Evolutionary conservation across 2,329 filamentous ascomycete species (phyloP).

Genomic region (Alternaria rosae): DNA sequence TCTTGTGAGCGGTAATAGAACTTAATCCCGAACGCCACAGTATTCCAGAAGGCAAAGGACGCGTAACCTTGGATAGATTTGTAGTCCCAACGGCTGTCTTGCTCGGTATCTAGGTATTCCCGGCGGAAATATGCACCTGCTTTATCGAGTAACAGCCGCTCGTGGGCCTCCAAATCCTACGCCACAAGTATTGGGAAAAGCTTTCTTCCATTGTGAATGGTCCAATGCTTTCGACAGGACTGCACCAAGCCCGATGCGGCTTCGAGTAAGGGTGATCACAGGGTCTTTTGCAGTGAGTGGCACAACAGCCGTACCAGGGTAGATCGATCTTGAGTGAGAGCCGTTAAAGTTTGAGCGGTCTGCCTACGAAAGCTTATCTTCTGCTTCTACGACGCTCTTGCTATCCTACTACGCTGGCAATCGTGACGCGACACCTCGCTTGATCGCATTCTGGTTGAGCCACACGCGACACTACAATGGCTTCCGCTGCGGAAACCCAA

Average conservation of each 20-base stretch:
- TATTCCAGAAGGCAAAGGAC: neutral
- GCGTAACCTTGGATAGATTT: neutral
- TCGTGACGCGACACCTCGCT: neutral
- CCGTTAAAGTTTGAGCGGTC: neutral
- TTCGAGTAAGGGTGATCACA: slow-evolving; percentile 13
- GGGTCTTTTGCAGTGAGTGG: slow-evolving; percentile 3
- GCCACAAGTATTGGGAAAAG: neutral
- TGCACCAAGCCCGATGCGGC: slow-evolving; percentile 3
- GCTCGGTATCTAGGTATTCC: neutral
- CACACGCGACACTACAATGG: slow-evolving; percentile 17
- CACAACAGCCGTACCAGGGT: neutral
- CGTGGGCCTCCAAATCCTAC: neutral
- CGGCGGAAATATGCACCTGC: slow-evolving; percentile 4
- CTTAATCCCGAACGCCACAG: neutral
- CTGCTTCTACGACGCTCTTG: neutral
- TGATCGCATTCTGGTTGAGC: neutral
- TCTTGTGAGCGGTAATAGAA: neutral
- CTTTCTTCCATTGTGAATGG: slow-evolving; percentile 9
- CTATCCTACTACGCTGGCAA: neutral
- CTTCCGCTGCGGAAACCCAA: slow-evolving; percentile 14
- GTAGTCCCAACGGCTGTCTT: neutral
- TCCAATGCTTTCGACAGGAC: neutral
- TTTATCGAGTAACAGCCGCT: slow-evolving; percentile 2
- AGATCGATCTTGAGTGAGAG: neutral
- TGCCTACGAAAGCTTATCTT: neutral